Conservation (phyloP, 1,284 basidiomycete species). For the Marasmius tenuissimus region DNA sequence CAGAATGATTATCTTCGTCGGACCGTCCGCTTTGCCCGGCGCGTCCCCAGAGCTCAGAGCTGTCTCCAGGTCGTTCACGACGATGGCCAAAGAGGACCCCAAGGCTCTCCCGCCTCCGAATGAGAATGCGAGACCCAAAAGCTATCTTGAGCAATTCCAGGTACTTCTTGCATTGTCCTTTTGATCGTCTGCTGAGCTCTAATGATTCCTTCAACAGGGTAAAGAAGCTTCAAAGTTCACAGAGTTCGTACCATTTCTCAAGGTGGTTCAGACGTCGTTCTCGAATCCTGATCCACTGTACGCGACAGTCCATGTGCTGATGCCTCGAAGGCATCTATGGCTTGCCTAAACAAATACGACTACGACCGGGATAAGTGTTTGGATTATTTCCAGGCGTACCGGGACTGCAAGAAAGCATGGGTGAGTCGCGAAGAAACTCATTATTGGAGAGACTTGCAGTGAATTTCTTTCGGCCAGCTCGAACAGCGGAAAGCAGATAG, state of each 20-base stretch:
- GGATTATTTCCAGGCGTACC: constrained; percentile 74
- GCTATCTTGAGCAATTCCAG: constrained; percentile 51
- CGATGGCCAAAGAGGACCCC: background rate
- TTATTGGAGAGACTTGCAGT: background rate
- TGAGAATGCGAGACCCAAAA: constrained; percentile 43
- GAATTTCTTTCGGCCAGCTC: constrained; percentile 24
- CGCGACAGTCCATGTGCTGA: constrained; percentile 61
- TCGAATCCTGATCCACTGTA: background rate
- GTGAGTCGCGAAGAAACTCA: constrained; percentile 35
- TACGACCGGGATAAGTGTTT: constrained; percentile 68
- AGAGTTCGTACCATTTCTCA: constrained; percentile 41
- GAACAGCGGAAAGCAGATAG: constrained; percentile 47
- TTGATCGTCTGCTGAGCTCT: background rate
- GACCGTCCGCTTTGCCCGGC: too few species aligned
- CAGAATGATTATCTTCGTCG: too few species aligned
- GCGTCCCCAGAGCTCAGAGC: too few species aligned
- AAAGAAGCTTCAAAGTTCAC: constrained; percentile 41
- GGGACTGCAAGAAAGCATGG: constrained; percentile 77
- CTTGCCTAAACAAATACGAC: constrained; percentile 65
- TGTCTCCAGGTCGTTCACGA: background rate
- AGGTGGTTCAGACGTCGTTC: too few species aligned
- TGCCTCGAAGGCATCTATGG: constrained; percentile 71
- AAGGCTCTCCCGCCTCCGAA: constrained; percentile 35
- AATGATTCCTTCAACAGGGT: constrained; percentile 24
- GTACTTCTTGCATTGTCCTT: constrained; percentile 24